Evolutionary conservation across 257 asterid genomes (phyloP).

Genomic region (Avicennia marina): DNA sequence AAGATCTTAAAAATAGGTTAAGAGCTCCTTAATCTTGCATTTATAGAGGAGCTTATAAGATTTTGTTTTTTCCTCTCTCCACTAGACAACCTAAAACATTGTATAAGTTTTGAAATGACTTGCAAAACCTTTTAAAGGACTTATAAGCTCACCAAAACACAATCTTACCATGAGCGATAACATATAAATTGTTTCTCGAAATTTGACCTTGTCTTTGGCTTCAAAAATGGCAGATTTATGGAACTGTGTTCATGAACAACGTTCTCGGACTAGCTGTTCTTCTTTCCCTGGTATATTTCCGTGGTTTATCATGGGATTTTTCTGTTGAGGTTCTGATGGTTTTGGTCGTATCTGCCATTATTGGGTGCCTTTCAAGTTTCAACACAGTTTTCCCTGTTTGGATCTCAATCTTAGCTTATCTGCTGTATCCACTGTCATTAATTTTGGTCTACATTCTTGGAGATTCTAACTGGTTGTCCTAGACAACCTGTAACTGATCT

Average conservation of each 20-base stretch:
- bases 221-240: slow-evolving; percentile 45
- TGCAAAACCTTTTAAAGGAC: too few relatives aligned
- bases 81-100: too few relatives aligned
- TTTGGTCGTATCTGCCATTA: slow-evolving; percentile 30
- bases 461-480: slow-evolving; percentile 29
- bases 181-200: too few relatives aligned
- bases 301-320: slow-evolving; percentile 40
- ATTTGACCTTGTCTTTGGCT: neutral
- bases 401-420: slow-evolving; percentile 36
- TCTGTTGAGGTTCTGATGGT: slow-evolving; percentile 38
- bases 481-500: too few relatives aligned
- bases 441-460: slow-evolving; percentile 36
- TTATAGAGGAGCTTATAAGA: too few relatives aligned
- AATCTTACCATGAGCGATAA: too few relatives aligned
- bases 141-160: too few relatives aligned
- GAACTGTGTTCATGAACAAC: slow-evolving; percentile 54
- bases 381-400: slow-evolving; percentile 35
- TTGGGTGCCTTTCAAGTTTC: slow-evolving; percentile 43
- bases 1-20: too few relatives aligned
- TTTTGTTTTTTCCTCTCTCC: too few relatives aligned
- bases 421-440: slow-evolving; percentile 45
- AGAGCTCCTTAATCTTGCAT: too few relatives aligned
- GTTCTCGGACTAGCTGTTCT: slow-evolving; percentile 46
- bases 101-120: too few relatives aligned
- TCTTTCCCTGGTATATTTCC: slow-evolving; percentile 35